phyloP scores from a whole-genome alignment of 148 eudicot genomes.

The Talinum fruticosum region DNA sequence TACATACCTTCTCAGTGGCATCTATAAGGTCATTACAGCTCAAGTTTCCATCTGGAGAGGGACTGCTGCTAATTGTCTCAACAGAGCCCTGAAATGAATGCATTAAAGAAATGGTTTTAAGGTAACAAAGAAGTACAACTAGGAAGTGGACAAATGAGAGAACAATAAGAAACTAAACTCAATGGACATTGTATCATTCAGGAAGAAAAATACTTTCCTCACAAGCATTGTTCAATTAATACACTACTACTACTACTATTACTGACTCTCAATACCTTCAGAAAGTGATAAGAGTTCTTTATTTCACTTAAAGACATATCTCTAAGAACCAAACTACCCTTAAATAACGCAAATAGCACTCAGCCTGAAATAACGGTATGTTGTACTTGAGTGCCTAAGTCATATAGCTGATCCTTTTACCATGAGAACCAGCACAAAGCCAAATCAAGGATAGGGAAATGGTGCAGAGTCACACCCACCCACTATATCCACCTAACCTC shows the following conservation, averaged over 20 bases:
- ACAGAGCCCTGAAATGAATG: slow-evolving; percentile 39
- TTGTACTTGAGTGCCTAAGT: background rate
- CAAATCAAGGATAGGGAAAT: too few species aligned
- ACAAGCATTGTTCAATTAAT: background rate
- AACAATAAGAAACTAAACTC: background rate
- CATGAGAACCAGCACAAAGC: background rate
- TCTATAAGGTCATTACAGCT: slow-evolving; percentile 50
- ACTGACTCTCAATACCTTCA: background rate
- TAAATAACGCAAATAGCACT: background rate
- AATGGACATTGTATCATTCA: background rate
- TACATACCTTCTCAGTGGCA: slow-evolving; percentile 50
- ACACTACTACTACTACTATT: background rate
- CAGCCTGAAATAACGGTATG: background rate
- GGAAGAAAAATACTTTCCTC: background rate
- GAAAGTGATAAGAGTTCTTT: background rate
- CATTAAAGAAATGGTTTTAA: background rate
- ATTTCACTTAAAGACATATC: background rate
- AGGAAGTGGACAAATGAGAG: background rate
- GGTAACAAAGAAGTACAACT: background rate
- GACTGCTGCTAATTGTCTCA: slow-evolving; percentile 35
- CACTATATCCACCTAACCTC: background rate
- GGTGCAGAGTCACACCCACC: background rate
- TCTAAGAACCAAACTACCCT: background rate
- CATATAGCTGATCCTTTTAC: background rate
- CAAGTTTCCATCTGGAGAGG: slow-evolving; percentile 71